Conservation (phyloP, 2,329 filamentous ascomycete genomes). For the Diaporthe sp. region DNA sequence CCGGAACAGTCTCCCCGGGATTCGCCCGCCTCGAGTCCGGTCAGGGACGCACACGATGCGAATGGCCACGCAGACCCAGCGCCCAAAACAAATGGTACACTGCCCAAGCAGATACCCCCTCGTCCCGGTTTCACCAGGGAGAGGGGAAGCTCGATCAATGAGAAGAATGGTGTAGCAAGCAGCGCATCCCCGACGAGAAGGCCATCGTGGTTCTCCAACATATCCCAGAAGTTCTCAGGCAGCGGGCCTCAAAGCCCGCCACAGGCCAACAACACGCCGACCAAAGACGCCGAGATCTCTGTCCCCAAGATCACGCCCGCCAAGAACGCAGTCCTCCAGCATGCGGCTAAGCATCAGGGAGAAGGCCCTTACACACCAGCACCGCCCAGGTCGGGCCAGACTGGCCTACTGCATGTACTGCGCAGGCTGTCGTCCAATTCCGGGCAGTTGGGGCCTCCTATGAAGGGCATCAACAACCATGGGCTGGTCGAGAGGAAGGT, state of each 20-base stretch:
- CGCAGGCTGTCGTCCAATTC: conserved; percentile 80
- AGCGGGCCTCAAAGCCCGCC: conserved; percentile 47
- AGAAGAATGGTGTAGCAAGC: conserved; percentile 51
- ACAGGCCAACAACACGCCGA: conserved; percentile 51
- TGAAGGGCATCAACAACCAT: conserved; percentile 65
- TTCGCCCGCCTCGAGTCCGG: conserved; percentile 37
- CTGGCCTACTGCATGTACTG: conserved; percentile 85
- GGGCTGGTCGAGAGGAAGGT: conserved; percentile 84
- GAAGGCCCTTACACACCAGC: conserved; percentile 80
- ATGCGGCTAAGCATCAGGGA: conserved; percentile 67
- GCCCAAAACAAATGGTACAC: conserved; percentile 37
- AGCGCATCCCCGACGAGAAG: conserved; percentile 64
- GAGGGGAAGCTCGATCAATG: conserved; percentile 49
- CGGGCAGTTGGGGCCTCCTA: conserved; percentile 60
- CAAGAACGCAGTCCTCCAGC: conserved; percentile 72
- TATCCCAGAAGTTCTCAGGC: conserved; percentile 92
- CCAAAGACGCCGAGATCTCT: conserved; percentile 58
- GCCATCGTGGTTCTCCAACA: conserved; percentile 92
- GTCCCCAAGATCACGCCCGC: conserved; percentile 63
- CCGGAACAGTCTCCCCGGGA: conserved; percentile 41
- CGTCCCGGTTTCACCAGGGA: conserved; percentile 47
- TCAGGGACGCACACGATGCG: conserved; percentile 39
- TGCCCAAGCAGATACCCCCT: conserved; percentile 49
- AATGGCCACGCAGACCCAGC: conserved; percentile 32
- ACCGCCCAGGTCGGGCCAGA: conserved; percentile 76